Evolutionary conservation across 2,329 filamentous ascomycete genomes (phyloP), one percentile per base, ranked within the genome.

Genomic region (Mollisia scopiformis): DNA sequence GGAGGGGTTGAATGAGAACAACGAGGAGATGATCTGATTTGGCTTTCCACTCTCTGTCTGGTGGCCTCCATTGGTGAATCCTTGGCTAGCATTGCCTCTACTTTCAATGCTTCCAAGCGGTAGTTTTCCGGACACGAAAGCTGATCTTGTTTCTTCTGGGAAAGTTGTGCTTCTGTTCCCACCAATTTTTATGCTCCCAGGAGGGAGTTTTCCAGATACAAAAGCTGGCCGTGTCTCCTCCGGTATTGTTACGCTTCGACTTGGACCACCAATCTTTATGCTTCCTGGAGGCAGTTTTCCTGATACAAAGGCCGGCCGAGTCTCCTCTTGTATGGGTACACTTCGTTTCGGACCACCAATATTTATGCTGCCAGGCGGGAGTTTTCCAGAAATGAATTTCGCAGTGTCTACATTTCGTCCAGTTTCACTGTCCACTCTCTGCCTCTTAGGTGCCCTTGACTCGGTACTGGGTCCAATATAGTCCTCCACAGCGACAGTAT

Each of bases 1-100:
- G 4, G 82, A 78, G 0, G 94, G 94, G 65, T 98, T 99, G 76
- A 88, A 94, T 1, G 92, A 91, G 78, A 98, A 99, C 2, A 99
- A 83, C 13, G 93, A 93, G 6, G 95, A 98, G 25, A 97, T 89
- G 61, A 98, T 84, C 68, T 91, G 86, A 56, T 80, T 80, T 27
- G 79, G 79, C 61, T 79, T 78, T 55, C 70, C 65, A 64, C 69
- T 71, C 57, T 62, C 68, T 61, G 43, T 79, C 73, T 59, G 72
- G 58, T 63, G 62, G 63, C 62, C 53, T 28, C 47, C 49, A 16
- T 33, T 49, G 6, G 28, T 13, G 28, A 30, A 21, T 19, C 49
- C 49, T 33, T 30, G 31, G 27, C 16, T 25, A 31, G 28, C 28
- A 33, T 51, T 51, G 49, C 55, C 51, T 69, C 69, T 59, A 7